Base-by-base conservation (phyloP, 352 stramenopile genomes). In the Peronospora belbahrii region DNA sequence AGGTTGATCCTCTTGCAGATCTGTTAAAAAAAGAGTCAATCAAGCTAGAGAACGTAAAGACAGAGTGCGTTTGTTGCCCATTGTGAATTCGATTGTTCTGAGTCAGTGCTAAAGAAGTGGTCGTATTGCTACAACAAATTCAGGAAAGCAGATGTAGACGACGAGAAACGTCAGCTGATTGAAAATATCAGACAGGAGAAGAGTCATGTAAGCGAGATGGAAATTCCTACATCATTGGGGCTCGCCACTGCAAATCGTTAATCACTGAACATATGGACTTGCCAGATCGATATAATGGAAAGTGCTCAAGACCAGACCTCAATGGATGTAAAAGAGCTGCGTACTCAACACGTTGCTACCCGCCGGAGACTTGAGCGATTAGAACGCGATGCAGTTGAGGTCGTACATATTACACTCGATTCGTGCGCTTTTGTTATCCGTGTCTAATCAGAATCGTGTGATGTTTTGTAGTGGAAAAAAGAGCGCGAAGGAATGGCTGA, bases 101-200 rank as follows among this genome's bases (percentile, higher is more conserved):
- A n/a, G n/a, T 17, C n/a, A 19, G 30, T 19, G 30, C 30, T 35
- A 19, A 19, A 5, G 8, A n/a, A 19, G 19, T 35, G 30, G 1
- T 19, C 5, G 5, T 35, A 5, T 19, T 17, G 30, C n/a, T 40
- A 20, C 9, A 22, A 38, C 2, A 38, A 8, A 52, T 35, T 20
- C 24, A 90, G 79, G 25, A 85, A 81, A 67, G 49, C 43, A 3
- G 55, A 76, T 7, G 52, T 67, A 0, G 74, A 90, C 19, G 53
- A 39, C 7, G 52, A 47, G 5, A 87, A 85, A 55, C 58, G 65
- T 32, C 34, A 75, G 6, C 56, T 83, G 17, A 54, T 83, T 43
- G 70, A 82, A 0, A 85, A 78, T 10, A 65, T 89, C 23, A 75
- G 82, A 55, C 59, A 71, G 15, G 74, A 86, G 33, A 86, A 83